Evolutionary conservation across 192 early-diverging fungal genomes (phyloP).

Genomic region (Oehlia diaphana): DNA sequence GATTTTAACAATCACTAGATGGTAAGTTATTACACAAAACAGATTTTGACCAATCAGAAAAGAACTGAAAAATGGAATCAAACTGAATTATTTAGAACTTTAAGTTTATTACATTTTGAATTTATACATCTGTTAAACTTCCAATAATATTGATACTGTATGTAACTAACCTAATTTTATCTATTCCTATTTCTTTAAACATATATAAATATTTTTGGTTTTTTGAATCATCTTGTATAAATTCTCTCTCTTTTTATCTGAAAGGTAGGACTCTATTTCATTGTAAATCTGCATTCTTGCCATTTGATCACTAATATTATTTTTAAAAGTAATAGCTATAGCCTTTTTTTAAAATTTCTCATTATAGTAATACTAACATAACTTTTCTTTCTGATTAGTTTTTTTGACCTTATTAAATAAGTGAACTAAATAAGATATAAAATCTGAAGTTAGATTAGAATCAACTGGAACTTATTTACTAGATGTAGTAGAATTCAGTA

Average conservation of each 20-base stretch:
- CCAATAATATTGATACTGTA: background rate
- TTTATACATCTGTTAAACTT: background rate
- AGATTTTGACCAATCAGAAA: too few relatives aligned
- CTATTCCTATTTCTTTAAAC: too few relatives aligned
- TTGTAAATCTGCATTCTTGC: slow-evolving; percentile 2
- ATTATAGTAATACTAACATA: slow-evolving; percentile 19
- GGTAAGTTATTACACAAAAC: too few relatives aligned
- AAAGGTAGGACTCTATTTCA: background rate
- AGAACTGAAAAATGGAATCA: too few relatives aligned
- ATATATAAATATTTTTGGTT: background rate
- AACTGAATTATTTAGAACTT: too few relatives aligned
- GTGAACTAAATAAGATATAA: slow-evolving; percentile 1
- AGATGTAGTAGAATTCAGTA: background rate
- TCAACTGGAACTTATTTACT: slow-evolving; percentile 3
- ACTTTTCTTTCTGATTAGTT: slow-evolving; percentile 21
- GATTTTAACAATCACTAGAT: too few relatives aligned
- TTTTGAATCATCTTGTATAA: slow-evolving; percentile 2
- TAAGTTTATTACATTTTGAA: slow-evolving; percentile 10
- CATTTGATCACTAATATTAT: slow-evolving; percentile 20
- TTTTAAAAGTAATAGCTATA: slow-evolving; percentile 1
- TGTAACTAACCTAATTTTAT: slow-evolving; percentile 13
- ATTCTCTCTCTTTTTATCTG: background rate
- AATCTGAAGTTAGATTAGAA: slow-evolving; percentile 9
- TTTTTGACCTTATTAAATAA: slow-evolving; percentile 18
- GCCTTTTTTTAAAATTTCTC: slow-evolving; percentile 19